Percentiles rank a stretch among this genome's conserved stretches.
Conservation (phyloP, 2,329 filamentous ascomycete genomes). For the Myriangium duriaei region DNA sequence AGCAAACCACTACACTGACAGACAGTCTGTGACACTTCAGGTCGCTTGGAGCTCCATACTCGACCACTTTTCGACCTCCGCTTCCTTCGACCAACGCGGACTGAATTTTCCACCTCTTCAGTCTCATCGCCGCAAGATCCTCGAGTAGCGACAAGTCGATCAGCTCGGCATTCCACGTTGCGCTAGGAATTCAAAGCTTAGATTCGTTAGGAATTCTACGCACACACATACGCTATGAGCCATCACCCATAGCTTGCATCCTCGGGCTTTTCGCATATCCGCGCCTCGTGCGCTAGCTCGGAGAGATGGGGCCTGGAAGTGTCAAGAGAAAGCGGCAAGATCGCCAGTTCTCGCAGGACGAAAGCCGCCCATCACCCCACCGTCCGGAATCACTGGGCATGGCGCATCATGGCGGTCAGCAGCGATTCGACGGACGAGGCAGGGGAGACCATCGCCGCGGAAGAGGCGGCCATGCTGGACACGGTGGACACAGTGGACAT, state of each 20-base stretch:
- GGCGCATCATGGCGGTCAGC: conserved; percentile 38
- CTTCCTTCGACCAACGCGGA: too few species aligned
- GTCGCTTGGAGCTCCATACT: too few species aligned
- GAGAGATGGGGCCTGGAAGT: conserved; percentile 38
- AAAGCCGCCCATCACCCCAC: conserved; percentile 37
- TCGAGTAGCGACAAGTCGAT: too few species aligned
- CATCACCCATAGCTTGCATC: neutral
- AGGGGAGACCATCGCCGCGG: conserved; percentile 12
- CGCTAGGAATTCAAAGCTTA: too few species aligned
- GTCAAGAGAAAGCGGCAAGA: conserved; percentile 46
- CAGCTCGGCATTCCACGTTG: too few species aligned
- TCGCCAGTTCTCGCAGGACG: conserved; percentile 32
- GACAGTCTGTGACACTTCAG: too few species aligned
- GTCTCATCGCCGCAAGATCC: too few species aligned
- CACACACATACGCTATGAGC: neutral
- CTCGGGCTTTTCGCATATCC: neutral
- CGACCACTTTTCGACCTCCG: too few species aligned
- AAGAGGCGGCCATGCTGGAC: conserved; percentile 14
- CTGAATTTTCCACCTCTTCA: too few species aligned
- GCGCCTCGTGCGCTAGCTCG: conserved; percentile 13
- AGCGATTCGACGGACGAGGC: conserved; percentile 12
- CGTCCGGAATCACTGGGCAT: conserved; percentile 38
- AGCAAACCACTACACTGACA: too few species aligned
- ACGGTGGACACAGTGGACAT: conserved; percentile 4
- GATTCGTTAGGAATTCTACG: too few species aligned